phyloP scores from a whole-genome alignment of 129 eudicot species.

The Pulicaria dysenterica region DNA sequence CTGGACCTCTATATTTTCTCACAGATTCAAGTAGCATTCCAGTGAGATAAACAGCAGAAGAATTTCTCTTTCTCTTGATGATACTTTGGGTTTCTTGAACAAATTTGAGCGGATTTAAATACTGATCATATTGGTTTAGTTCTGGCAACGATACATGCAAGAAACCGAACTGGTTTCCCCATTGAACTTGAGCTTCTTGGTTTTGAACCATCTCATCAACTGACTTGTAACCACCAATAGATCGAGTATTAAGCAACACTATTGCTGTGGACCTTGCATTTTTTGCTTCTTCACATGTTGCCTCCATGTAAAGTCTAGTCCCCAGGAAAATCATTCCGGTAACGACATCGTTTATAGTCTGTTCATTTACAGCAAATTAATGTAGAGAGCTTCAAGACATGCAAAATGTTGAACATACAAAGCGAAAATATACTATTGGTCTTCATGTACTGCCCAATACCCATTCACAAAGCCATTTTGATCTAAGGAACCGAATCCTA shows the following conservation, averaged over 20 bases:
- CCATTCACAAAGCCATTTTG: too few species aligned
- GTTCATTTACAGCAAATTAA: slow-evolving; percentile 1
- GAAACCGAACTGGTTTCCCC: slow-evolving; percentile 90
- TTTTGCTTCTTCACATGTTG: slow-evolving; percentile 26
- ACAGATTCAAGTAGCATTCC: slow-evolving; percentile 63
- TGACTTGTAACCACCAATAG: slow-evolving; percentile 69
- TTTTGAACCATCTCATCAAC: slow-evolving; percentile 63
- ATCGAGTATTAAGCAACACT: slow-evolving; percentile 79
- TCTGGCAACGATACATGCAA: slow-evolving; percentile 65
- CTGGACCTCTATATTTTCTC: slow-evolving; percentile 67
- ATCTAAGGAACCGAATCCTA: too few species aligned
- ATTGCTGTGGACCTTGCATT: slow-evolving; percentile 63
- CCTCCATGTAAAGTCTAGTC: slow-evolving; percentile 75
- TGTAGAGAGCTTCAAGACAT: neutral
- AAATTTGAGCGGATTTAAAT: slow-evolving; percentile 51
- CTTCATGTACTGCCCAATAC: too few species aligned
- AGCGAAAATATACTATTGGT: too few species aligned
- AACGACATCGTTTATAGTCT: slow-evolving; percentile 91
- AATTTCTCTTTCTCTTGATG: slow-evolving; percentile 59
- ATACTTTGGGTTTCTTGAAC: slow-evolving; percentile 44
- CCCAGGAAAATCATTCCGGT: slow-evolving; percentile 65
- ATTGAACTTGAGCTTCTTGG: slow-evolving; percentile 46
- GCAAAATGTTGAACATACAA: neutral
- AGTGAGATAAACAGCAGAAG: slow-evolving; percentile 69
- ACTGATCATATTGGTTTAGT: neutral